A percentile compares a stretch with the other conserved stretches of the same genome.
Conservation (phyloP, 805 yeast species). For the Wickerhamiella bombiphila region DNA sequence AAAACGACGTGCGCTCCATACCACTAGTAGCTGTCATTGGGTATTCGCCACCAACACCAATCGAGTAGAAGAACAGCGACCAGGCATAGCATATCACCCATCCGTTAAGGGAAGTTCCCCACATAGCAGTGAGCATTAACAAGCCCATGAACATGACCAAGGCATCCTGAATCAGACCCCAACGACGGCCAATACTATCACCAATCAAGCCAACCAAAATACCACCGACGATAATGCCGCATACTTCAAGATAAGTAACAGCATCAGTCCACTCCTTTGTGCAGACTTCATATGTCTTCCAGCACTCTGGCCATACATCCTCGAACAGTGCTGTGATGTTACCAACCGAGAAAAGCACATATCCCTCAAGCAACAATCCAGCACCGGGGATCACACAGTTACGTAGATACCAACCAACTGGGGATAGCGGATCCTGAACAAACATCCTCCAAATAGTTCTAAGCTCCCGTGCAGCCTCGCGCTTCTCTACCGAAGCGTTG, state of each 20-base stretch:
- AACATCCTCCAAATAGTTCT: constrained; percentile 17
- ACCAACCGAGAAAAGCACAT: constrained; percentile 27
- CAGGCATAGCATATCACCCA: constrained; percentile 37
- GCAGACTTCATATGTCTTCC: constrained; percentile 21
- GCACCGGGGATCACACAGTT: constrained; percentile 27
- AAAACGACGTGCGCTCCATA: constrained; percentile 38
- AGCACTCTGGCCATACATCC: constrained; percentile 27
- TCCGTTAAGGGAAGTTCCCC: constrained; percentile 40
- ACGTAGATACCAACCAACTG: constrained; percentile 24
- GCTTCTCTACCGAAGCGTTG: constrained; percentile 19
- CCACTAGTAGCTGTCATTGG: constrained; percentile 51
- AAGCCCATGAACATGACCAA: constrained; percentile 44
- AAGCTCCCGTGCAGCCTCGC: constrained; percentile 21
- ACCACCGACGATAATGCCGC: constrained; percentile 49
- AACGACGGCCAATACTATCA: constrained; percentile 46
- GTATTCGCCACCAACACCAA: constrained; percentile 54
- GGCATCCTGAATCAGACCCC: constrained; percentile 46
- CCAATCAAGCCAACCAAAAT: constrained; percentile 41
- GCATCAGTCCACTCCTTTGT: constrained; percentile 24
- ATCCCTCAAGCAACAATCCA: constrained; percentile 27
- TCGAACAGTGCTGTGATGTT: constrained; percentile 22
- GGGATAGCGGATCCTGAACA: constrained; percentile 24
- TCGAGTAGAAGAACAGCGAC: constrained; percentile 34
- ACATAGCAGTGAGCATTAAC: constrained; percentile 42
- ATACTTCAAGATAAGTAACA: constrained; percentile 24